These are phyloP conservation scores for Ophiognomonia clavigignenti-juglandacearum DNA, from an alignment of 2,329 filamentous ascomycete species.

Conservation along the genomic window DNA sequence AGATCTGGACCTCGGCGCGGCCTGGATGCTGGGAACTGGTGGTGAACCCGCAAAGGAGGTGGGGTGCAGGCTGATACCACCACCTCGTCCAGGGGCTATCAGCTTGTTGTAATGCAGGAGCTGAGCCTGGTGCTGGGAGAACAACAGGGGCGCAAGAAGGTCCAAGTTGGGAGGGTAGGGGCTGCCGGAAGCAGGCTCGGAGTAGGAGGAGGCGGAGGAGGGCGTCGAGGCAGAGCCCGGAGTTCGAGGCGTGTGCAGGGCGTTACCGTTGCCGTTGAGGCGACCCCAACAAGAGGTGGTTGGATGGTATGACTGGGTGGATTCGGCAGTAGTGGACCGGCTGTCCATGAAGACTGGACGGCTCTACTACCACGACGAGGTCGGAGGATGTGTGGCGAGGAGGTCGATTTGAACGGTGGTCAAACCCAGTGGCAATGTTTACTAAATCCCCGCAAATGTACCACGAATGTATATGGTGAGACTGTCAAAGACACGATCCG, in stretches of 20 bases:
- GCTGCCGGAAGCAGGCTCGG: conserved; percentile 23
- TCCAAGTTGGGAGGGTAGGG: conserved; percentile 35
- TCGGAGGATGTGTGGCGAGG: too few relatives aligned
- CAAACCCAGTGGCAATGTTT: too few relatives aligned
- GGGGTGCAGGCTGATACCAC: conserved; percentile 49
- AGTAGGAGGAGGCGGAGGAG: conserved; percentile 29
- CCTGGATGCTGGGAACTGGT: conserved; percentile 52
- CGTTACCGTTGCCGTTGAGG: conserved; percentile 20
- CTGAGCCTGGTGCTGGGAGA: conserved; percentile 58
- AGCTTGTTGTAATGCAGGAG: conserved; percentile 63
- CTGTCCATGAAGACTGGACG: conserved; percentile 43
- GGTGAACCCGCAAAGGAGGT: conserved; percentile 51
- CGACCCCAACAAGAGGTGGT: conserved; percentile 35
- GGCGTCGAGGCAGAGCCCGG: conserved; percentile 25
- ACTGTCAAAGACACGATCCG: too few relatives aligned
- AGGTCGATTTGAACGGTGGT: too few relatives aligned
- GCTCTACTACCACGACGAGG: conserved; percentile 8
- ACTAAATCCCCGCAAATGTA: too few relatives aligned
- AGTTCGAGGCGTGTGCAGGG: conserved; percentile 26
- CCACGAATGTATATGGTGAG: too few relatives aligned
- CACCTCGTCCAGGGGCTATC: conserved; percentile 49
- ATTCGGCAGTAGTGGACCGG: conserved; percentile 44
- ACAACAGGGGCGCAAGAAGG: conserved; percentile 52
- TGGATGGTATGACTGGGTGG: conserved; percentile 41
- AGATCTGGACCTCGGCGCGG: conserved; percentile 49